These are phyloP conservation scores for Ustilago hordei DNA, from an alignment of 1,284 basidiomycete genomes.

Conservation along the genomic window DNA sequence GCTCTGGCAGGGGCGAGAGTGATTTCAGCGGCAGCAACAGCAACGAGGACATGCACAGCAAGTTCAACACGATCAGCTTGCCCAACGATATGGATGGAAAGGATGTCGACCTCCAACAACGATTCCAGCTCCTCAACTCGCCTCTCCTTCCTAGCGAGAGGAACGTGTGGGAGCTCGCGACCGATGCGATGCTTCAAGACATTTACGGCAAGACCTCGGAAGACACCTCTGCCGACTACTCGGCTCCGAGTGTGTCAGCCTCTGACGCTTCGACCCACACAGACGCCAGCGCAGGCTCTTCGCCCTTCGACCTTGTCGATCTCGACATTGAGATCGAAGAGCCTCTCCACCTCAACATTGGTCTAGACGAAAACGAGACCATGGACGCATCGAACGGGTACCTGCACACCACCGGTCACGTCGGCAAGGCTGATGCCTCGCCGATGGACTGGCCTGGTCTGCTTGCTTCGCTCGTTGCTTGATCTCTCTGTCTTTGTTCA, in stretches of 20 bases:
- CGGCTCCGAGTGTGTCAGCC: conserved; percentile 12
- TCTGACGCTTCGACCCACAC: conserved; percentile 16
- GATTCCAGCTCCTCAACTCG: conserved; percentile 44
- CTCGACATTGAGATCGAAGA: conserved; percentile 54
- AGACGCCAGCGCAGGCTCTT: conserved; percentile 36
- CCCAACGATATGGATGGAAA: conserved; percentile 18
- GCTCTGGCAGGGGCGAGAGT: conserved; percentile 22
- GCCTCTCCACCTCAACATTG: conserved; percentile 42
- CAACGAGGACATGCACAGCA: conserved; percentile 12
- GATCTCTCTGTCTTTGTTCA: conserved; percentile 14
- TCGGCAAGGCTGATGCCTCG: conserved; percentile 14
- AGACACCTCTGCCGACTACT: conserved; percentile 13
- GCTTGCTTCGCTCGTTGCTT: conserved; percentile 35
- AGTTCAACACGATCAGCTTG: conserved; percentile 39
- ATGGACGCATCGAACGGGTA: conserved; percentile 6
- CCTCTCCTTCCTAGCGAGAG: conserved; percentile 34
- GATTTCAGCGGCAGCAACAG: conserved; percentile 17
- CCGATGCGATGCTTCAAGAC: conserved; percentile 49
- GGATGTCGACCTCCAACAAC: conserved; percentile 20
- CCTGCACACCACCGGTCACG: background rate
- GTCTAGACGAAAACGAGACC: conserved; percentile 21
- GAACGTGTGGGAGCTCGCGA: conserved; percentile 47
- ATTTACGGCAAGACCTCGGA: conserved; percentile 28
- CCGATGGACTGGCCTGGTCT: conserved; percentile 39
- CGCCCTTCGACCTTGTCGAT: conserved; percentile 50